Base-by-base conservation (phyloP, 1,284 basidiomycete genomes). In the Tilletia walkeri region DNA sequence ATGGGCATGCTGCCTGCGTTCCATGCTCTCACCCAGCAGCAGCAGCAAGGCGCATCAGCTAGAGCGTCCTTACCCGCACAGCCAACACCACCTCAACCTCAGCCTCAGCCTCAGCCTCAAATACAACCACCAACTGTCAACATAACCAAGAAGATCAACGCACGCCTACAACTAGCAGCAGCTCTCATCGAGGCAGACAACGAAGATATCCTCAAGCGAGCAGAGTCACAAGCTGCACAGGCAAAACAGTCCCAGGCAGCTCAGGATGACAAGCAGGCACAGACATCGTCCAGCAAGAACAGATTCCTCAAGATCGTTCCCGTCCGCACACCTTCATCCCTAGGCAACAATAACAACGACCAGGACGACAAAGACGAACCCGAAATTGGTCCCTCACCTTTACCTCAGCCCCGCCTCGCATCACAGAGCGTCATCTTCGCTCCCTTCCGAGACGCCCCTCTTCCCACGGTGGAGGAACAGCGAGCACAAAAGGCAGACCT, bases 161-260 rank as follows among this genome's bases (percentile, higher is more conserved):
- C 77, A 38, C 74, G 77, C 54, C 74, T 78, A 9, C 80, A 81
- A 68, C 75, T 81, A 9, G 81, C 81, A 38, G 81, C 81, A 3
- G 81, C 81, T 7, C 76, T 83, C 45, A 76, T 83, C 68, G 81
- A 83, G 63, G 79, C 79, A 3, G 81, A 83, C 76, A 83, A 83
- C 67, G 79, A 81, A 2, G 67, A 74, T 9, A 78, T 82, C 59
- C 65, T 73, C 14, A 20, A 9, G 45, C 18, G n/a, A 7, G 70
- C 65, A 20, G 66, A 54, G 18, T 7, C 72, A 18, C n/a, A 39
- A 24, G 54, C 54, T 10, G n/a, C 66, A 3, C 16, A 47, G 53
- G 9, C 59, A 50, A 69, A n/a, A 7, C 56, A 61, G 56, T 30
- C 3, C 56, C 14, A 30, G 14, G 56, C n/a, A 16, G 56, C 20